Base-by-base conservation (phyloP, 257 asterid genomes). In the Lycium ferocissimum region DNA sequence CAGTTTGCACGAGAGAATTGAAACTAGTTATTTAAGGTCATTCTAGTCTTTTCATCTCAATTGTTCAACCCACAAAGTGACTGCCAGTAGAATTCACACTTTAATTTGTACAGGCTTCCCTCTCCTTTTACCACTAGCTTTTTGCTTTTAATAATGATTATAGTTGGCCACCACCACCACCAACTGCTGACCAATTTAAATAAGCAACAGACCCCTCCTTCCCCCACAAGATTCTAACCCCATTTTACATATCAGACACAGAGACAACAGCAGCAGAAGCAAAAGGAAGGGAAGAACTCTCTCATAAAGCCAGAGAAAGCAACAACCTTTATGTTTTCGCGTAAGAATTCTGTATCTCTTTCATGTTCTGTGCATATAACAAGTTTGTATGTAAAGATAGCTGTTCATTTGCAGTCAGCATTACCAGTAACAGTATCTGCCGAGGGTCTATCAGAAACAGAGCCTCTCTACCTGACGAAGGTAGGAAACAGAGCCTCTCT, bases 71-170 rank as follows among this genome's bases (percentile, higher is more conserved):
- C 49, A 57, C 62, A 85, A 43, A 86, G 87, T 90, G 93, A 86
- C 54, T 80, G 87, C 81, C 87, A 89, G 87, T 85, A 84, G 73
- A 82, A 73, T 81, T 88, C 58, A 47, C 67, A 87, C 98, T 94
- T 95, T 92, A 93, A 83, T 92, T 93, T 93, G 96, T 86, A 90
- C 90, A 90, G 87, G 65, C 33, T 92, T 92, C 98, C 99, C 95
- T 93, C 97, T 91, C 85, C 86, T 88, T 87, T 85, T 66, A 87
- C 92, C 87, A 79, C 33, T 78, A 73, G 57, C 93, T 89, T 94
- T 91, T 89, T 87, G 86, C 90, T 91, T 80, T 92, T 89, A 85
- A 88, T 89, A 76, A 92, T 92, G 85, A 93, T 93, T 87, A 88
- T 89, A 85, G 87, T 88, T 91, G 89, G 84, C 91, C 87, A 75